These are phyloP conservation scores for Termitomyces sp. DNA, from an alignment of 768 basidiomycete genomes.

Conservation along the genomic window DNA sequence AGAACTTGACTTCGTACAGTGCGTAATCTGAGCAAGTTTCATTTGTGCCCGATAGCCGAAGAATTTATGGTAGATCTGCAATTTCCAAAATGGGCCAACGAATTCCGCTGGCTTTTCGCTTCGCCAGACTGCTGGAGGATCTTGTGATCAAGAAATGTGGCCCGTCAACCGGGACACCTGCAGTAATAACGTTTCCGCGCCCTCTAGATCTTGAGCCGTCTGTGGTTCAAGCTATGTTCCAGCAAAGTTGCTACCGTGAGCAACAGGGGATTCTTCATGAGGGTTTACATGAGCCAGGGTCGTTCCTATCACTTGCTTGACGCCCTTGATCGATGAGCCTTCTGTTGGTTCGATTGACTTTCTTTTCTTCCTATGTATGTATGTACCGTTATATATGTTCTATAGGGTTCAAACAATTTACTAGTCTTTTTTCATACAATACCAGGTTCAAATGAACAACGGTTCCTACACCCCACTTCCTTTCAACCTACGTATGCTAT, in stretches of 20 bases:
- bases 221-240: conserved; percentile 28
- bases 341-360: too few relatives aligned
- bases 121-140: conserved; percentile 55
- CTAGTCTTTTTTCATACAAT: too few relatives aligned
- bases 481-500: too few relatives aligned
- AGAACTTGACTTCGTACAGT: conserved; percentile 73
- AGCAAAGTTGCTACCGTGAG: conserved; percentile 22
- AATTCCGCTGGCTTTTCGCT: conserved; percentile 62
- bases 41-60: background rate
- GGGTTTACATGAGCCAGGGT: conserved; percentile 31
- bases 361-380: too few relatives aligned
- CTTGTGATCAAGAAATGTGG: conserved; percentile 37
- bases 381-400: too few relatives aligned
- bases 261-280: conserved; percentile 27
- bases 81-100: conserved; percentile 62
- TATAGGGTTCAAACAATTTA: too few relatives aligned
- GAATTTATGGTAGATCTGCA: conserved; percentile 39
- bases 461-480: too few relatives aligned
- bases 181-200: conserved; percentile 32
- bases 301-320: conserved; percentile 29
- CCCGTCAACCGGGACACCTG: conserved; percentile 21
- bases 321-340: too few relatives aligned
- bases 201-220: conserved; percentile 28
- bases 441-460: too few relatives aligned
- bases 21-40: conserved; percentile 18